These are phyloP conservation scores for Pseudogymnoascus sp. DNA, from an alignment of 2,329 filamentous ascomycete genomes.

Conservation along the genomic window DNA sequence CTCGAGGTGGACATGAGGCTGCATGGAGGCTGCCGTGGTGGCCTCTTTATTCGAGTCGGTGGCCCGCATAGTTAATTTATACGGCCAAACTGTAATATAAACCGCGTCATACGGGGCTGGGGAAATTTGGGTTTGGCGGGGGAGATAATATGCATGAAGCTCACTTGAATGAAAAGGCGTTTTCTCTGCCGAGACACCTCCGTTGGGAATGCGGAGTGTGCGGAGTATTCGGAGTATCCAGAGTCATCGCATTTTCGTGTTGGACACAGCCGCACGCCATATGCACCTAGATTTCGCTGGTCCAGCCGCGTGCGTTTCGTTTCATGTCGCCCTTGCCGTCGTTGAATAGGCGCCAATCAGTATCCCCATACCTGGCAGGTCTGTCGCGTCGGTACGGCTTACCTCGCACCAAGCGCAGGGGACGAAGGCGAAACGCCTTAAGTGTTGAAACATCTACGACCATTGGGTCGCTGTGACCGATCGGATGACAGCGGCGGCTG, in stretches of 20 bases:
- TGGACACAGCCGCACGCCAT: neutral
- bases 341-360: neutral
- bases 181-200: neutral
- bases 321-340: neutral
- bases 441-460: neutral
- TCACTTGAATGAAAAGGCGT: neutral
- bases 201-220: neutral
- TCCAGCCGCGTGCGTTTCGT: neutral
- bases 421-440: neutral
- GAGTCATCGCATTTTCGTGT: neutral
- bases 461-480: slow-evolving; percentile 1
- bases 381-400: neutral
- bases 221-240: neutral
- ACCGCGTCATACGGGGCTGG: neutral
- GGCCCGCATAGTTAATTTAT: neutral
- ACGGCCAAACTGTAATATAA: neutral
- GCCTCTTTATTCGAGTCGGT: neutral
- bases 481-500: neutral
- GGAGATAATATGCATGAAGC: neutral
- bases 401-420: neutral
- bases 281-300: neutral
- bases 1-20: neutral
- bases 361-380: neutral
- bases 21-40: neutral
- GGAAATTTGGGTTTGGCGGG: neutral